A percentile compares a stretch with the other conserved stretches of the same genome.
Evolutionary conservation across 2,329 filamentous ascomycete genomes (phyloP).

Genomic region (Paraphaeosphaeria minitans): DNA sequence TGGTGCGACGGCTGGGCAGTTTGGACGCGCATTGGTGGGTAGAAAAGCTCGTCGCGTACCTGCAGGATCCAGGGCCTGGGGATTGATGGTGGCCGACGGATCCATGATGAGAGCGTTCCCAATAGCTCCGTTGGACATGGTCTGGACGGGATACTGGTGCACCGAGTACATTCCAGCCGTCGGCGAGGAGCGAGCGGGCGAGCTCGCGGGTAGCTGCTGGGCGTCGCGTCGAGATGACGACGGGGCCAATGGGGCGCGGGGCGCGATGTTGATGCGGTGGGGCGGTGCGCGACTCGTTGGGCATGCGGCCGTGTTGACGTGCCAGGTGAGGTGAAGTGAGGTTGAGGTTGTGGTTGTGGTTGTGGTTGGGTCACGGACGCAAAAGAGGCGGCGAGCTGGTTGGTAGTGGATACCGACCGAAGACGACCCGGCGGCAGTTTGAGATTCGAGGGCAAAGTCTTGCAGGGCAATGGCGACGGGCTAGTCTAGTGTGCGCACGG

Average conservation of each 20-base stretch:
- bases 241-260: constrained; percentile 30
- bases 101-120: constrained; percentile 51
- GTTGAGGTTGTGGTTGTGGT: constrained; percentile 19
- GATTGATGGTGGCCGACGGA: constrained; percentile 49
- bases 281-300: constrained; percentile 26
- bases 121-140: constrained; percentile 48
- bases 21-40: constrained; percentile 7
- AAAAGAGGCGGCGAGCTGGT: constrained; percentile 19
- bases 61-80: constrained; percentile 45
- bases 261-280: constrained; percentile 20
- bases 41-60: constrained; percentile 32
- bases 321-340: constrained; percentile 13
- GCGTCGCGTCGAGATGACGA: constrained; percentile 19
- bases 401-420: constrained; percentile 30
- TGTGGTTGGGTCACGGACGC: constrained; percentile 11
- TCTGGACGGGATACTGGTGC: constrained; percentile 39
- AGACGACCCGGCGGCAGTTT: constrained; percentile 17
- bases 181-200: constrained; percentile 37
- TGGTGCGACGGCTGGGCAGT: constrained; percentile 14
- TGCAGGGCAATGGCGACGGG: constrained; percentile 16
- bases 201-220: constrained; percentile 33
- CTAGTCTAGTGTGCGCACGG: constrained; percentile 2
- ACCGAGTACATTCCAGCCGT: constrained; percentile 50
- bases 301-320: constrained; percentile 22
- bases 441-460: constrained; percentile 19